These are phyloP conservation scores for Corchorus olitorius DNA, from an alignment of 345 rosid genomes.

Conservation along the genomic window DNA sequence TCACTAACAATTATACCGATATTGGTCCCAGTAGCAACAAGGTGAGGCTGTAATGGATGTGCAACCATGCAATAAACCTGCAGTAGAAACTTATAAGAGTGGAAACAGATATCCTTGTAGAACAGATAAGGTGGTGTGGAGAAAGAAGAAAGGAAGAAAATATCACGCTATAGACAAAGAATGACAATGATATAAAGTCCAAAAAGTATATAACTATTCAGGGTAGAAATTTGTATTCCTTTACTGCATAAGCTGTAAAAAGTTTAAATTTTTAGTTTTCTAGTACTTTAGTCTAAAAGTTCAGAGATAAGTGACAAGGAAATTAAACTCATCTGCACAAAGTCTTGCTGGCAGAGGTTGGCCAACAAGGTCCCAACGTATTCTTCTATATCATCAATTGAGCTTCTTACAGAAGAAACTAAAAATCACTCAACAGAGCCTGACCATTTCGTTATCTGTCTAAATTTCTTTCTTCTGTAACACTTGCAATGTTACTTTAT, in stretches of 20 bases:
- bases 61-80: constrained; percentile 99
- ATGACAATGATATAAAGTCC: background rate
- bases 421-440: constrained; percentile 4
- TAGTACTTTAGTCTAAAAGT: constrained; percentile 1
- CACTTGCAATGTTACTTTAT: background rate
- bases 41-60: constrained; percentile 97
- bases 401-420: constrained; percentile 4
- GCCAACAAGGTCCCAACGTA: background rate
- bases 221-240: background rate
- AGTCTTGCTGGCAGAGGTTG: constrained; percentile 9
- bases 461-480: constrained; percentile 11
- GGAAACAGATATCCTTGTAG: constrained; percentile 22
- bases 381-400: background rate
- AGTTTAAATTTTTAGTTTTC: constrained; percentile 1
- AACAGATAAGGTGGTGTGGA: background rate
- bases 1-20: constrained; percentile 92
- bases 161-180: constrained; percentile 5
- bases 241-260: background rate
- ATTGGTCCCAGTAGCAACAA: constrained; percentile 94
- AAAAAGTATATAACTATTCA: background rate
- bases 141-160: constrained; percentile 6
- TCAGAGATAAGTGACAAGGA: background rate
- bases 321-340: background rate
- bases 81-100: constrained; percentile 31
- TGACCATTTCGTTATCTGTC: background rate